Evolutionary conservation across 352 stramenopile genomes (phyloP).

Genomic region (Pythium volutum): DNA sequence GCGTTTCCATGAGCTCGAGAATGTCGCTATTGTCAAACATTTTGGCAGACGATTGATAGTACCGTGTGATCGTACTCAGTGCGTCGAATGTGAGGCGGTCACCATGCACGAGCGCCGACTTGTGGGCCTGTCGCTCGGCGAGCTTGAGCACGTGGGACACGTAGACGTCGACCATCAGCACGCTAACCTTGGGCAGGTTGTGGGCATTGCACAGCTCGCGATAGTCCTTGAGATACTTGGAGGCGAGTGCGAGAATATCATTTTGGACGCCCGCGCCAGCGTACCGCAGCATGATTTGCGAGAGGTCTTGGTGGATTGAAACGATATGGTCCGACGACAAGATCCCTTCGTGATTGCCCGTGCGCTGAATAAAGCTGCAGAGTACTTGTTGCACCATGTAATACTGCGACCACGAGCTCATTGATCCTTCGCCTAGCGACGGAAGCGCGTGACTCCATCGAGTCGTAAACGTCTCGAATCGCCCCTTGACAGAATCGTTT

Average conservation of each 20-base stretch:
- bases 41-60: conserved; percentile 71
- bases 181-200: conserved; percentile 67
- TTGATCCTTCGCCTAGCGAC: conserved; percentile 48
- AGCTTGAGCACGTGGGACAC: conserved; percentile 79
- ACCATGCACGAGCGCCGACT: conserved; percentile 13
- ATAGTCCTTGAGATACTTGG: conserved; percentile 76
- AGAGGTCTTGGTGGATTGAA: conserved; percentile 30
- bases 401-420: conserved; percentile 59
- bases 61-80: conserved; percentile 47
- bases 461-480: conserved; percentile 29
- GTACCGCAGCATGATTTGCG: conserved; percentile 62
- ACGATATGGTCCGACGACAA: conserved; percentile 33
- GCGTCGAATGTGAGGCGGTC: conserved; percentile 28
- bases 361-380: conserved; percentile 30
- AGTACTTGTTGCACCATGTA: conserved; percentile 54
- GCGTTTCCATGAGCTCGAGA: conserved; percentile 56
- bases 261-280: conserved; percentile 58
- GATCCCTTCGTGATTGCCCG: conserved; percentile 26
- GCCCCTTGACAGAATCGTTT: neutral
- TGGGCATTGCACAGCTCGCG: conserved; percentile 66
- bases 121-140: conserved; percentile 54
- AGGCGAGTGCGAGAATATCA: conserved; percentile 68
- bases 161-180: conserved; percentile 80
- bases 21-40: conserved; percentile 85
- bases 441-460: conserved; percentile 39